Evolutionary conservation across 2,329 filamentous ascomycete genomes (phyloP), one percentile per base, ranked within the genome.

Genomic region (Raffaelea ambrosiae): DNA sequence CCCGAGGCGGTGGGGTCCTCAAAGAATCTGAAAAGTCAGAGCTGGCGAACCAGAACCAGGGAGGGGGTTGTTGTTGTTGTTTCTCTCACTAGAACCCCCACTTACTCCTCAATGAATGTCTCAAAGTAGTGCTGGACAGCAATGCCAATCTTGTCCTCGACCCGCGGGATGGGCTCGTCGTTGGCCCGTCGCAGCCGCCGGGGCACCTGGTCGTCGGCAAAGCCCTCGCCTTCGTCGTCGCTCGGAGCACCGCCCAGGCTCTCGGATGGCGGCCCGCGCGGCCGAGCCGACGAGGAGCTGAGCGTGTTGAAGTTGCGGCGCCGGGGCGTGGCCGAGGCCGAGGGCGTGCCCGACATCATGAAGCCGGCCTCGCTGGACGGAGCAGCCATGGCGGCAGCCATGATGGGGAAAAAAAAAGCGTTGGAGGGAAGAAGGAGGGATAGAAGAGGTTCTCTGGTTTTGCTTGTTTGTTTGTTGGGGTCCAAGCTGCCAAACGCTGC

Each of bases 71-170:
- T n/a, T n/a, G n/a, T n/a, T n/a, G n/a, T n/a, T n/a, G n/a, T n/a
- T n/a, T n/a, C 26, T 29, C 7, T 29, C 26, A 7, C 26, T 13
- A 13, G 26, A 7, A 8, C 35, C 14, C 14, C 8, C 35, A 62
- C 75, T 60, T 63, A 89, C 84, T 75, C 78, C 60, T 93, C 85
- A 22, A 94, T 77, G 60, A 93, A 94, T 54, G 77, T 75, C 64
- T 90, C 83, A 61, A 94, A 93, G 49, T 84, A 79, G 48, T 83
- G 74, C 60, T 88, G 84, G 22, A 91, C 77, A 47, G 83, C 78
- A 54, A 87, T 74, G 52, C 85, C 87, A 44, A 88, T 84, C 50
- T 76, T 76, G 64, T 94, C 88, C 53, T 88, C 82, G 7, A 91
- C 86, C 49, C 79, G 76, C 5, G 85, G 81, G 29, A 93, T 76